These are phyloP conservation scores for Datura wrightii DNA, from an alignment of 257 asterid species.

Conservation along the genomic window DNA sequence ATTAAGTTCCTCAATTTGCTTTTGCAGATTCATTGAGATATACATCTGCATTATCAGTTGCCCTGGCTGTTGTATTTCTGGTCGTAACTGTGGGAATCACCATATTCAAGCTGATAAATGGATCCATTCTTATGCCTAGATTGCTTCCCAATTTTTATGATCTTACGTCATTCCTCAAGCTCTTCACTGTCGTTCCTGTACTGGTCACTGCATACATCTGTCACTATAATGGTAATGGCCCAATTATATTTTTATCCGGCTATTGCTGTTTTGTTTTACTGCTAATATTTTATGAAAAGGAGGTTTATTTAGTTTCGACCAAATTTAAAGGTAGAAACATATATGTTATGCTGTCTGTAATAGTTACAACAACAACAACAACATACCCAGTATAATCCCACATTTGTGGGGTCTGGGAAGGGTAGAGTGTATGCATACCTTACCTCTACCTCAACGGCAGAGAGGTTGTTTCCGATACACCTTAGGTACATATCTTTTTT, in stretches of 20 bases:
- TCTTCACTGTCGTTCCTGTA: constrained; percentile 82
- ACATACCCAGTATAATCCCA: too few species aligned
- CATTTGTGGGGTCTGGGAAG: too few species aligned
- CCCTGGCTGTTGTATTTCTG: constrained; percentile 80
- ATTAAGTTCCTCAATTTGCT: constrained; percentile 22
- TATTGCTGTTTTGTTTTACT: background rate
- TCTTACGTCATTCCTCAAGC: constrained; percentile 60
- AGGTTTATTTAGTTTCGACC: constrained; percentile 7
- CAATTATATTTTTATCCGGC: background rate
- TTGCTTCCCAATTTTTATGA: constrained; percentile 62
- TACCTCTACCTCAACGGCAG: too few species aligned
- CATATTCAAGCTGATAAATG: constrained; percentile 66
- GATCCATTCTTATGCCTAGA: constrained; percentile 71
- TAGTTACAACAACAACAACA: background rate
- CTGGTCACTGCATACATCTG: constrained; percentile 87
- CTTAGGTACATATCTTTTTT: background rate
- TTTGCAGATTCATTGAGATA: constrained; percentile 81
- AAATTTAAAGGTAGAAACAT: background rate
- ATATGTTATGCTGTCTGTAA: background rate
- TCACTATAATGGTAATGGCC: constrained; percentile 76
- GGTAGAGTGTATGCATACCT: too few species aligned
- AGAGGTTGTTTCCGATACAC: too few species aligned
- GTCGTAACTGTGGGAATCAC: constrained; percentile 77
- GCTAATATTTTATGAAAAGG: background rate
- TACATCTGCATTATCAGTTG: constrained; percentile 84